Base-by-base conservation (phyloP, 2,329 filamentous ascomycete genomes). In the Fusarium acutatum region DNA sequence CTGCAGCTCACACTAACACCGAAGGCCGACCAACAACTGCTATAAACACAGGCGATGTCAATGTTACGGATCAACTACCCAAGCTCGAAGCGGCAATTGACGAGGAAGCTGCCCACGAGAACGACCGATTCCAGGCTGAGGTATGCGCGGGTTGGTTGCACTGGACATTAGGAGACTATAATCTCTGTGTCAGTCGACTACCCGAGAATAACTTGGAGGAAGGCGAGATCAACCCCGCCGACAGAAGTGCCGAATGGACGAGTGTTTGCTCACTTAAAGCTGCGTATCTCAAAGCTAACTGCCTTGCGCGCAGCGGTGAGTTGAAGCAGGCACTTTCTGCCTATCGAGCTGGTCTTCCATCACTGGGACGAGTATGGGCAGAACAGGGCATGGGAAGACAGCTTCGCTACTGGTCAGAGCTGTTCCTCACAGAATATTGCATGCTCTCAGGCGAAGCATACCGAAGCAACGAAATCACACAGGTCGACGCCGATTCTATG, bases 71-170 rank as follows among this genome's bases (percentile, higher is more conserved):
- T 58, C 82, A 86, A 26, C 79, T 89, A 26, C 86, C 88, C 5
- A 86, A 85, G 71, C 84, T 92, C 7, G 79, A 87, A 60, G 80
- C 84, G 46, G 88, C 87, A 22, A 89, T 93, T 74, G 89, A 91
- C 12, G 85, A 86, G 60, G 91, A 92, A 76, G 83, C 84, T 10
- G 79, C 79, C 13, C 82, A 86, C 72, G 80, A 82, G 18, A 88
- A 92, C 79, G 90, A 92, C 75, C 86, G 83, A 60, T 92, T 96
- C 75, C 94, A 97, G 82, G 95, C 94, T 37, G 91, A 90, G 69
- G 91, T 96, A 58, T 96, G 94, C 81, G 82, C 96, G 49, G 95
- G 92, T 61, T 97, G 95, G 93, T 86, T 97, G 77, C 91, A 97
- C 79, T 97, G 93, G 90, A 89, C 91, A 14, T 82, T 92, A 60